Evolutionary conservation across 2,329 filamentous ascomycete genomes (phyloP).

Genomic region (Sordariomycetes sp.): DNA sequence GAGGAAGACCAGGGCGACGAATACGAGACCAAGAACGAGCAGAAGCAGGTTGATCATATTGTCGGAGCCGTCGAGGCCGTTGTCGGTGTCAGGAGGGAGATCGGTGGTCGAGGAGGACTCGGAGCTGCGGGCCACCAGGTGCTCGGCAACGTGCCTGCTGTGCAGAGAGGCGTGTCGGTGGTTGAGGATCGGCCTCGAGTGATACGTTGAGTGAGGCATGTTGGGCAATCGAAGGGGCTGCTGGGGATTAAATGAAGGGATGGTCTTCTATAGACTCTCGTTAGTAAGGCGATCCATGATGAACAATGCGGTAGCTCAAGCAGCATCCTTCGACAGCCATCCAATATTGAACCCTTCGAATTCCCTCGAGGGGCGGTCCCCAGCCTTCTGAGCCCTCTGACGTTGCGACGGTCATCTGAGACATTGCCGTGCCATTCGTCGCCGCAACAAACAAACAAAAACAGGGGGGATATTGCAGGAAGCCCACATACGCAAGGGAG

Average conservation of each 20-base stretch:
- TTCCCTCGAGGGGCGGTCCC: background rate
- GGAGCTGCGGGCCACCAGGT: slow-evolving; percentile 4
- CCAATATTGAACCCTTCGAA: background rate
- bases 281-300: background rate
- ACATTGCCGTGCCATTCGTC: slow-evolving; percentile 2
- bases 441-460: slow-evolving; percentile 1
- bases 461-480: too few relatives aligned
- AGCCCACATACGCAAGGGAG: slow-evolving; percentile 4
- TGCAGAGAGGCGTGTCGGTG: background rate
- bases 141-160: background rate
- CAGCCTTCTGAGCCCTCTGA: background rate
- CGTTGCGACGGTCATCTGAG: background rate
- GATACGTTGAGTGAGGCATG: slow-evolving; percentile 3
- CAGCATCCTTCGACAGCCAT: background rate
- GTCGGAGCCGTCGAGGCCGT: slow-evolving; percentile 43
- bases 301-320: background rate
- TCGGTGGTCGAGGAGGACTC: too few relatives aligned
- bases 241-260: slow-evolving; percentile 4
- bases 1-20: slow-evolving; percentile 60
- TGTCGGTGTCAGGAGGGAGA: slow-evolving; percentile 21
- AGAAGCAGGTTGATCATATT: slow-evolving; percentile 71
- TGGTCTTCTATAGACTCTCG: slow-evolving; percentile 1
- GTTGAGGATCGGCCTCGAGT: slow-evolving; percentile 2
- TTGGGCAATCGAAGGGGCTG: slow-evolving; percentile 1
- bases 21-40: slow-evolving; percentile 66